phyloP scores from a whole-genome alignment of 2,329 filamentous ascomycete species.

The Trematosphaeria pertusa region DNA sequence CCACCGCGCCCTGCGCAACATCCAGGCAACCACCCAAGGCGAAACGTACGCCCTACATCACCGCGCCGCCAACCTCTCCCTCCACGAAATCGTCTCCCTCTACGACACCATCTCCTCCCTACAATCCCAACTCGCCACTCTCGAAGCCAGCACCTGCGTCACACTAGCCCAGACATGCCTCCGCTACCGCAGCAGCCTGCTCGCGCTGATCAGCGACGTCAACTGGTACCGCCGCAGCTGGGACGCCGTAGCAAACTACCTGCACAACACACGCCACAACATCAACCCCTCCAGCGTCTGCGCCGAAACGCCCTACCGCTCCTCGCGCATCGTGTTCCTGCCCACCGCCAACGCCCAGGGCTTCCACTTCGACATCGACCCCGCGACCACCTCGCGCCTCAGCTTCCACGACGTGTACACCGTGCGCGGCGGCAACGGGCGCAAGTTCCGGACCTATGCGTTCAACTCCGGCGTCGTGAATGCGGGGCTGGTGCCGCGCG shows the following conservation, averaged over 20 bases:
- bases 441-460: background rate
- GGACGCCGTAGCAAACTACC: background rate
- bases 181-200: no score
- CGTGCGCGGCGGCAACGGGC: no score
- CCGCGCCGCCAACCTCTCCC: no score
- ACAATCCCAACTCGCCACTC: no score
- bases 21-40: no score
- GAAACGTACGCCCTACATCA: no score
- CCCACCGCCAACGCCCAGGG: background rate
- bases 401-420: background rate
- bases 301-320: background rate
- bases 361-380: background rate
- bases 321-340: background rate
- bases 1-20: no score
- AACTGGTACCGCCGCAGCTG: background rate
- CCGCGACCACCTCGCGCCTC: background rate
- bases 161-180: no score
- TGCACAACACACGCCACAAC: constrained; percentile 1
- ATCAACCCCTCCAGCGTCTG: background rate
- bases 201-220: constrained; percentile 1
- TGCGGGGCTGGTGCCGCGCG: no score
- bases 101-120: no score
- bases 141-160: no score
- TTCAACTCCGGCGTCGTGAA: background rate
- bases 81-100: no score